These are phyloP conservation scores for Salvia splendens DNA, from an alignment of 257 asterid species.

Conservation along the genomic window DNA sequence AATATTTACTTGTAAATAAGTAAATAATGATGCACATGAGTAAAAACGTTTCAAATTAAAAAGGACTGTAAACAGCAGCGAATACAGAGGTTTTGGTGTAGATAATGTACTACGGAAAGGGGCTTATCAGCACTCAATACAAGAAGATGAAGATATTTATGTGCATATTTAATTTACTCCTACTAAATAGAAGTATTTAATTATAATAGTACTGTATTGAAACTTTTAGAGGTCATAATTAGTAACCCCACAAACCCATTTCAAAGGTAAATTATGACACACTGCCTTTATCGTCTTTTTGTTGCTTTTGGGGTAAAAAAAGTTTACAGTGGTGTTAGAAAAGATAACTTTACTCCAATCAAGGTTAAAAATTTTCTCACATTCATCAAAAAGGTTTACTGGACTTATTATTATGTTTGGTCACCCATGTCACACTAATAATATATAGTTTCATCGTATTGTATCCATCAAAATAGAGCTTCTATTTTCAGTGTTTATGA, in stretches of 20 bases:
- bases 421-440: conserved; percentile 36
- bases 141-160: conserved; percentile 24
- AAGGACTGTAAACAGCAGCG: too few relatives aligned
- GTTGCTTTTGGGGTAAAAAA: conserved; percentile 23
- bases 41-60: too few relatives aligned
- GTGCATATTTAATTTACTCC: background rate
- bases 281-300: conserved; percentile 36
- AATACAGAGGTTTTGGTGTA: background rate
- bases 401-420: conserved; percentile 40
- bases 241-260: conserved; percentile 31
- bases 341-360: conserved; percentile 27
- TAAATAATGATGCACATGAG: too few relatives aligned
- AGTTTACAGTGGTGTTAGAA: background rate
- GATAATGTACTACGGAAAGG: conserved; percentile 28
- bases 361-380: conserved; percentile 30
- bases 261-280: conserved; percentile 39
- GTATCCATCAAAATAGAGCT: too few relatives aligned
- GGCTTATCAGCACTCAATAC: conserved; percentile 43
- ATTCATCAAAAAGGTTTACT: conserved; percentile 38
- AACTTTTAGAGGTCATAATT: conserved; percentile 46
- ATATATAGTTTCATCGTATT: too few relatives aligned
- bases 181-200: too few relatives aligned
- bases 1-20: too few relatives aligned
- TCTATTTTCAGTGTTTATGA: too few relatives aligned
- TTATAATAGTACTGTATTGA: too few relatives aligned